Conservation (phyloP, 2,329 filamentous ascomycete genomes). For the Neofusicoccum sp. region DNA sequence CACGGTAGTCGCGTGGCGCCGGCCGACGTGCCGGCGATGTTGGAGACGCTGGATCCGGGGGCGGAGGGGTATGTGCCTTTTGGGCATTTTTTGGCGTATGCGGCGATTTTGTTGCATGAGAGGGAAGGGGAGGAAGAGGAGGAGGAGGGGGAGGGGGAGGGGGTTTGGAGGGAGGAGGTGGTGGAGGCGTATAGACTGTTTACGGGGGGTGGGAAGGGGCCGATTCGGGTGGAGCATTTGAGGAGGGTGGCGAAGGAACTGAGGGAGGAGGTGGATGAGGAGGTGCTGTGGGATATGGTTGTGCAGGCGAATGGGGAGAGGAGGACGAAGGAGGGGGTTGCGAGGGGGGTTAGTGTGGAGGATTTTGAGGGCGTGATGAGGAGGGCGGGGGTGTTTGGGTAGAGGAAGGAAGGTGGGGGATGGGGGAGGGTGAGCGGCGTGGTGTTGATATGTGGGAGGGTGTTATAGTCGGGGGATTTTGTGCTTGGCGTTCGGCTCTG, state of each 20-base stretch:
- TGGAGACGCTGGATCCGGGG: slow-evolving; percentile 80
- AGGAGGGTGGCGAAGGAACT: slow-evolving; percentile 75
- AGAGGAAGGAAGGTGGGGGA: slow-evolving; percentile 32
- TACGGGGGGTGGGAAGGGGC: slow-evolving; percentile 55
- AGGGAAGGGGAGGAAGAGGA: not conserved
- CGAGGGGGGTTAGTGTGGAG: slow-evolving; percentile 66
- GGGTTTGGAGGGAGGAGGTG: slow-evolving; percentile 61
- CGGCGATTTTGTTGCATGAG: slow-evolving; percentile 75
- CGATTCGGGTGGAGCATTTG: slow-evolving; percentile 79
- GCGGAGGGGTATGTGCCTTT: slow-evolving; percentile 75
- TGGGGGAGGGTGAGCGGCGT: not conserved
- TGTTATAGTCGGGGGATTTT: not conserved
- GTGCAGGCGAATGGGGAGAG: slow-evolving; percentile 75
- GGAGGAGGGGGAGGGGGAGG: slow-evolving; percentile 26
- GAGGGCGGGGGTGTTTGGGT: slow-evolving; percentile 77
- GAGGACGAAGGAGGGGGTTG: slow-evolving; percentile 49
- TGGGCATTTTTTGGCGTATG: slow-evolving; percentile 79
- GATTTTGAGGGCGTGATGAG: slow-evolving; percentile 88
- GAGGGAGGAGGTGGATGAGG: slow-evolving; percentile 80
- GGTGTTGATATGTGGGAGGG: not conserved
- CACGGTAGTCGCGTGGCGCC: slow-evolving; percentile 68
- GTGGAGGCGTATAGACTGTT: slow-evolving; percentile 82
- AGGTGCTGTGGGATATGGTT: slow-evolving; percentile 88
- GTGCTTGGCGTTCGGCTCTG: not conserved
- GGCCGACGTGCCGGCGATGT: slow-evolving; percentile 71